These are phyloP conservation scores for Silene latifolia DNA, from an alignment of 148 eudicot species.

Conservation along the genomic window DNA sequence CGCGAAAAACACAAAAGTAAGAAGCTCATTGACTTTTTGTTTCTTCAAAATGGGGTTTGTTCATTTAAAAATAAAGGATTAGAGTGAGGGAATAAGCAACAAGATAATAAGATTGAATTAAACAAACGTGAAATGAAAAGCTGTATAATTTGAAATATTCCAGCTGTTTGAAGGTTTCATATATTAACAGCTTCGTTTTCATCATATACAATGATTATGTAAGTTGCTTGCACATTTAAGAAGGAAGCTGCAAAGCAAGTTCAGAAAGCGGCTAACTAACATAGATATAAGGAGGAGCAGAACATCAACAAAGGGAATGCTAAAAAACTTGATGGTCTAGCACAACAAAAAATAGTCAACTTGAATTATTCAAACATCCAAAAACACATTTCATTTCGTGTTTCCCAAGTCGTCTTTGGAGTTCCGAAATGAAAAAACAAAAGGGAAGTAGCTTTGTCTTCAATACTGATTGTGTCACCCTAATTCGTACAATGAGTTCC, in stretches of 20 bases:
- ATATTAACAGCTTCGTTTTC: not conserved
- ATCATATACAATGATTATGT: not conserved
- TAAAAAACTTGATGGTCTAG: too few species aligned
- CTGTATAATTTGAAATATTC: not conserved
- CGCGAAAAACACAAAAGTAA: too few species aligned
- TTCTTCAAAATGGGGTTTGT: too few species aligned
- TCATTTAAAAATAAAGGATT: not conserved
- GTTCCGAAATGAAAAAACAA: not conserved
- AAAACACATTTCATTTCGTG: not conserved
- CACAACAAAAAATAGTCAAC: conserved; percentile 8
- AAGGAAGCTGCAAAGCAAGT: conserved; percentile 7
- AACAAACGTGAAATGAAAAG: not conserved
- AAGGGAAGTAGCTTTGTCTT: not conserved
- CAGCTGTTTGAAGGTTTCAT: not conserved
- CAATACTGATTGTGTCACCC: conserved; percentile 12
- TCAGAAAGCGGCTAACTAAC: not conserved
- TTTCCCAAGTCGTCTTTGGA: not conserved
- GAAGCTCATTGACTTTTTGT: too few species aligned
- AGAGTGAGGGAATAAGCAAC: too few species aligned
- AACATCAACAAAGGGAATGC: not conserved
- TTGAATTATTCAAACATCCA: conserved; percentile 6
- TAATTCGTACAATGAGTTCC: conserved; percentile 17
- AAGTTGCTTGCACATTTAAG: not conserved
- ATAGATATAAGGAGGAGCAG: not conserved
- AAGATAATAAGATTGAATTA: not conserved